Conservation (phyloP, 208 protist genomes). For the Trypanosoma vivax region DNA sequence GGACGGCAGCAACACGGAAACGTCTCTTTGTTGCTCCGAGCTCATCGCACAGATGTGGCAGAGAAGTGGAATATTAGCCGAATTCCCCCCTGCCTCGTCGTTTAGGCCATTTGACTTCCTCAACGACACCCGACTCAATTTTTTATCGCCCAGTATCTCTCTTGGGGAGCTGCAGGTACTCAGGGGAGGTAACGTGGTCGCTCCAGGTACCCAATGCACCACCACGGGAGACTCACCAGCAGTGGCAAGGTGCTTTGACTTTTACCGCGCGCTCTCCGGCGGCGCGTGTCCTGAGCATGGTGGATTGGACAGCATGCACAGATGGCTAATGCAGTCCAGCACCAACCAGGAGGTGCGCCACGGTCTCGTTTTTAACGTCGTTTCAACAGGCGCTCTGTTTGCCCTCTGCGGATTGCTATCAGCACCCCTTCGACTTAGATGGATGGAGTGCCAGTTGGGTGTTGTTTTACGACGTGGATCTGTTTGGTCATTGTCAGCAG, state of each 20-base stretch:
- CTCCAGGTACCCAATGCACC: background rate
- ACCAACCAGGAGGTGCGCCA: conserved; percentile 25
- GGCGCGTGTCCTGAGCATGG: conserved; percentile 9
- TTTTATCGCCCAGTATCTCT: conserved; percentile 15
- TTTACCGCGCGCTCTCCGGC: conserved; percentile 23
- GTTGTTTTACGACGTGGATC: conserved; percentile 64
- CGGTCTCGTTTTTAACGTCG: conserved; percentile 38
- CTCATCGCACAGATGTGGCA: conserved; percentile 75
- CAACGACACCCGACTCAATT: conserved; percentile 68
- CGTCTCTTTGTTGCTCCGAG: conserved; percentile 67
- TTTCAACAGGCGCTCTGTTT: conserved; percentile 49
- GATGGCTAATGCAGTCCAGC: conserved; percentile 62
- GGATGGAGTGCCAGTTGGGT: conserved; percentile 62
- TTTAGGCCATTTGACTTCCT: conserved; percentile 77
- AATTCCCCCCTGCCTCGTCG: conserved; percentile 69
- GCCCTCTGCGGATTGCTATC: conserved; percentile 30
- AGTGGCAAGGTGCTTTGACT: conserved; percentile 25
- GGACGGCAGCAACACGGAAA: conserved; percentile 54
- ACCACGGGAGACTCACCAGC: background rate
- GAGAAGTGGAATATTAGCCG: conserved; percentile 37
- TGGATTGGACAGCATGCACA: conserved; percentile 22
- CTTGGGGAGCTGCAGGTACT: conserved; percentile 35
- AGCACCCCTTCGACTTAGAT: conserved; percentile 60
- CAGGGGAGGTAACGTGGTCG: conserved; percentile 14
- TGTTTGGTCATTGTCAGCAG: conserved; percentile 64